Conservation (phyloP, 306 rosid species). For the Oemleria cerasiformis region DNA sequence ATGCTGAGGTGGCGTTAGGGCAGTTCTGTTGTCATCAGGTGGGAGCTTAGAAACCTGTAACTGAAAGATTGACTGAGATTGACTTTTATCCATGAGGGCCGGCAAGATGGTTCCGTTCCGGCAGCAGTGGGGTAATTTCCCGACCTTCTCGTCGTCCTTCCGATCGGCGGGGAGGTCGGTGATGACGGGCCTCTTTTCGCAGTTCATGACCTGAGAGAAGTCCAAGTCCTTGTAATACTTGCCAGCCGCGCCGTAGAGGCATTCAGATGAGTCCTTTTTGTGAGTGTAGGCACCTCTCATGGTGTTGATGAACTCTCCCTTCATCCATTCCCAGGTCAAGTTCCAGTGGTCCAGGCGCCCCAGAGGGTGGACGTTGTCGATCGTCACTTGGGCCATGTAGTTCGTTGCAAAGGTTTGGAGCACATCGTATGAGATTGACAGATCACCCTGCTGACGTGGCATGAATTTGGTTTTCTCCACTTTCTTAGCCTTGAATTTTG, state of each 20-base stretch:
- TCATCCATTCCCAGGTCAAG: slow-evolving; percentile 82
- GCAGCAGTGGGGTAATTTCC: slow-evolving; percentile 73
- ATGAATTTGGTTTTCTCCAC: slow-evolving; percentile 42
- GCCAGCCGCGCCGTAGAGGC: slow-evolving; percentile 65
- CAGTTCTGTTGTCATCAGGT: slow-evolving; percentile 60
- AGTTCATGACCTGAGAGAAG: slow-evolving; percentile 61
- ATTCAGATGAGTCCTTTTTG: slow-evolving; percentile 38
- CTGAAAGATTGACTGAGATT: slow-evolving; percentile 63
- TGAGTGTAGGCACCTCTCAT: slow-evolving; percentile 73
- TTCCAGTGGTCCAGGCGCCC: slow-evolving; percentile 94
- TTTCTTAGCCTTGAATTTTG: slow-evolving; percentile 41
- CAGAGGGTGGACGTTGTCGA: slow-evolving; percentile 66
- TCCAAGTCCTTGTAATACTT: slow-evolving; percentile 49
- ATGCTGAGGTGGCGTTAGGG: slow-evolving; percentile 66
- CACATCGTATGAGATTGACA: slow-evolving; percentile 62
- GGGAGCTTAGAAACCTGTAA: slow-evolving; percentile 68
- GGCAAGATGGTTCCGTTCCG: slow-evolving; percentile 73
- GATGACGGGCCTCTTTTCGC: slow-evolving; percentile 57
- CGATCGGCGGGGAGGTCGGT: slow-evolving; percentile 62
- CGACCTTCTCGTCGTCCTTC: slow-evolving; percentile 53
- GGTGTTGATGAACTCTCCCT: slow-evolving; percentile 67
- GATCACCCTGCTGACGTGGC: slow-evolving; percentile 56
- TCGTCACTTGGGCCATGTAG: slow-evolving; percentile 64
- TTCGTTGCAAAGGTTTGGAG: slow-evolving; percentile 49
- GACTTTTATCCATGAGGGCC: slow-evolving; percentile 42